A percentile compares a stretch with the other conserved stretches of the same genome.
Conservation (phyloP, 495 filamentous ascomycete genomes). For the Collariella sp. region DNA sequence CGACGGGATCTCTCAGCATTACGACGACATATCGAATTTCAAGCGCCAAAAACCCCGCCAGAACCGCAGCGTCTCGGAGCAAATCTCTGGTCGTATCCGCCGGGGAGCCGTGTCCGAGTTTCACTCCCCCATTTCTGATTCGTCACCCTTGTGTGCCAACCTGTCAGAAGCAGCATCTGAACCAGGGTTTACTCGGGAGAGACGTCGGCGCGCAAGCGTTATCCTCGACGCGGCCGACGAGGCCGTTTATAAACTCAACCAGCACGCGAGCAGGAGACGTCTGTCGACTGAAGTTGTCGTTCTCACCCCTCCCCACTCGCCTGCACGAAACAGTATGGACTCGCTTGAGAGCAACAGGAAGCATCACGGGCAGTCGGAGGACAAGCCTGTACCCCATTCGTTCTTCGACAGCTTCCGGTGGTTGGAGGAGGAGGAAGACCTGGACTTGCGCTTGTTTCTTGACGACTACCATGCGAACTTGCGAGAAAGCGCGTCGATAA, state of each 20-base stretch:
- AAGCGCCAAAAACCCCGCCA: slow-evolving; percentile 29
- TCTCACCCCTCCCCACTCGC: slow-evolving; percentile 22
- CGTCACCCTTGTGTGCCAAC: slow-evolving; percentile 57
- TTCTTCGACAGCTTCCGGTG: slow-evolving; percentile 67
- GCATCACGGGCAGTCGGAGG: slow-evolving; percentile 34
- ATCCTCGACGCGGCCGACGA: slow-evolving; percentile 67
- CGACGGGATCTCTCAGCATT: slow-evolving; percentile 35
- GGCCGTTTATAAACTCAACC: slow-evolving; percentile 47
- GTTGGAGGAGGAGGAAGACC: slow-evolving; percentile 69
- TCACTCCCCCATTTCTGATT: slow-evolving; percentile 45
- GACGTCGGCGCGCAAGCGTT: slow-evolving; percentile 47
- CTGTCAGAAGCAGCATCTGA: slow-evolving; percentile 57
- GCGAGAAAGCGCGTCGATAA: slow-evolving; percentile 33
- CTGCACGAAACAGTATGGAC: slow-evolving; percentile 30
- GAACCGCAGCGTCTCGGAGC: slow-evolving; percentile 31
- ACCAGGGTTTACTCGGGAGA: slow-evolving; percentile 54
- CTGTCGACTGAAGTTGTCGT: slow-evolving; percentile 24
- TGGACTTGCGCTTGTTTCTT: slow-evolving; percentile 57
- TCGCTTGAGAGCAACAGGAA: slow-evolving; percentile 25
- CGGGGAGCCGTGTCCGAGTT: slow-evolving; percentile 28
- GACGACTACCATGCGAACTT: slow-evolving; percentile 48
- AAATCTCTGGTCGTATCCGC: slow-evolving; percentile 26
- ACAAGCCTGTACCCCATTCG: slow-evolving; percentile 26
- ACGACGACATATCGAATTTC: slow-evolving; percentile 37
- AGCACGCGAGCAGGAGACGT: slow-evolving; percentile 29